phyloP scores from a whole-genome alignment of 371 early-diverging fungal species.

The Rhizopus arrhizus region DNA sequence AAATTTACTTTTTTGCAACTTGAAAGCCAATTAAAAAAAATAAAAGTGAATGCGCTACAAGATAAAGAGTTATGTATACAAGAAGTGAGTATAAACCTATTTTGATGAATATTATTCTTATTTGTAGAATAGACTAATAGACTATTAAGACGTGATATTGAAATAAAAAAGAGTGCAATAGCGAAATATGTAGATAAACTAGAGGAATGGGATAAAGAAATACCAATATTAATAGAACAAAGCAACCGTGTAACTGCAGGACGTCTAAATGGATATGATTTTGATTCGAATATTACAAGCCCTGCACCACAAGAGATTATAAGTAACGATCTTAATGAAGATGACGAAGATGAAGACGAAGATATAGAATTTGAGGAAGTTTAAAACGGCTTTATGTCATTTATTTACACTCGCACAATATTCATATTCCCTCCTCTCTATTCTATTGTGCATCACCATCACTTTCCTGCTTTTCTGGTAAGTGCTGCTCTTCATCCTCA shows the following conservation, averaged over 20 bases:
- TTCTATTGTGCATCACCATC: constrained; percentile 4
- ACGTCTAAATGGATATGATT: constrained; percentile 19
- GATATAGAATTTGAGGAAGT: constrained; percentile 37
- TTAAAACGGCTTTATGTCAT: constrained; percentile 7
- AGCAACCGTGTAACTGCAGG: constrained; percentile 17
- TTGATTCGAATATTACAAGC: constrained; percentile 17
- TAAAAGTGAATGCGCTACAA: constrained; percentile 30
- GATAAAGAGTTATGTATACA: constrained; percentile 30
- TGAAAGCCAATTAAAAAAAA: constrained; percentile 32
- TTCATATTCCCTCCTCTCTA: neutral
- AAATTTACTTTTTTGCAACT: constrained; percentile 32
- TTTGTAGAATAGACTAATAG: constrained; percentile 19
- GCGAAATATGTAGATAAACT: constrained; percentile 24
- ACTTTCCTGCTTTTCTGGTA: constrained; percentile 21
- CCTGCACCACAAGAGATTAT: neutral
- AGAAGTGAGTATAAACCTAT: constrained; percentile 28
- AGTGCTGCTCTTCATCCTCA: constrained; percentile 23
- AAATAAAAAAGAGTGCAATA: constrained; percentile 27
- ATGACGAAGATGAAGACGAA: constrained; percentile 31
- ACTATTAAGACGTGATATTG: constrained; percentile 29
- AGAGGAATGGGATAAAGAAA: constrained; percentile 25
- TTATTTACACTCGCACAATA: constrained; percentile 1
- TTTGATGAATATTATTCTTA: neutral
- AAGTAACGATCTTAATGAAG: neutral
- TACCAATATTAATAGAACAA: constrained; percentile 23